Conservation (phyloP, 306 rosid species). For the Begonia peltatifolia region DNA sequence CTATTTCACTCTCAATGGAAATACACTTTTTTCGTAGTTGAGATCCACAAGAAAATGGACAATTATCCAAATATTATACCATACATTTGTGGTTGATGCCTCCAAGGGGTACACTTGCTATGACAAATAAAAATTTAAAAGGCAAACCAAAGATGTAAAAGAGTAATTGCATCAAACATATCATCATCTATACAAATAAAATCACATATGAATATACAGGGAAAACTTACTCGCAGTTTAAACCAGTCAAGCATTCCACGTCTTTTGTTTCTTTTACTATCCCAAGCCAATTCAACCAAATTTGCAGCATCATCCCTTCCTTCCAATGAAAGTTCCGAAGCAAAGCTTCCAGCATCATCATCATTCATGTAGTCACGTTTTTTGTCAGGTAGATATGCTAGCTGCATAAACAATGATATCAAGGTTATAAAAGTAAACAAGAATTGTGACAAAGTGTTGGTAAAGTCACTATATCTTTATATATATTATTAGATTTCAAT, state of each 20-base stretch:
- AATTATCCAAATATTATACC: too few species aligned
- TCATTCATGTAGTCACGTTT: constrained; percentile 49
- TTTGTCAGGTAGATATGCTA: constrained; percentile 75
- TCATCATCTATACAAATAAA: background rate
- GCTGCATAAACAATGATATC: constrained; percentile 36
- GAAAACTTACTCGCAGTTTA: constrained; percentile 44
- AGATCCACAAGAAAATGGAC: too few species aligned
- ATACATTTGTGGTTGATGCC: too few species aligned
- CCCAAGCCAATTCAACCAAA: constrained; percentile 63
- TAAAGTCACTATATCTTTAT: background rate
- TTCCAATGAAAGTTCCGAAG: constrained; percentile 49
- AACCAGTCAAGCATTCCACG: constrained; percentile 89
- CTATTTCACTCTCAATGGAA: too few species aligned
- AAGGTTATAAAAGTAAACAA: background rate
- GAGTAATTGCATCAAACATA: background rate
- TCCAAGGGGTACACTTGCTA: too few species aligned
- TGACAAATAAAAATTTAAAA: too few species aligned
- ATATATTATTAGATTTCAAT: background rate
- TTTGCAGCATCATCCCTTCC: constrained; percentile 40
- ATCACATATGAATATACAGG: constrained; percentile 10
- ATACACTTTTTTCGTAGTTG: too few species aligned
- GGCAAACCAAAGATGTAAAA: too few species aligned
- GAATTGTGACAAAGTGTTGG: too few species aligned
- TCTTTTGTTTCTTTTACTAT: constrained; percentile 44
- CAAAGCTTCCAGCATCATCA: constrained; percentile 49